phyloP scores from a whole-genome alignment of 2,329 filamentous ascomycete species.

The Alternaria brassicicola region DNA sequence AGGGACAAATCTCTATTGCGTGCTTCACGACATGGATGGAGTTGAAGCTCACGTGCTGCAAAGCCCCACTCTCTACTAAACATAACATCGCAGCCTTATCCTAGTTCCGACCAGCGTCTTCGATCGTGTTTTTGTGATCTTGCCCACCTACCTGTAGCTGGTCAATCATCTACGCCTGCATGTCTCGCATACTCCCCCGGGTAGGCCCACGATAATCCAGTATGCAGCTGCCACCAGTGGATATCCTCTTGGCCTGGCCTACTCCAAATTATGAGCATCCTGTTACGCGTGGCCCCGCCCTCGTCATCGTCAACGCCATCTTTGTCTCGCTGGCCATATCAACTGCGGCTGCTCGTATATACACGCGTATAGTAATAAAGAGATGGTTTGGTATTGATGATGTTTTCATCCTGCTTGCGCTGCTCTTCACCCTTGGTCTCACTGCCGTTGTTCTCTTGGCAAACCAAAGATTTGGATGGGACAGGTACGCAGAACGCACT shows the following conservation, averaged over 20 bases:
- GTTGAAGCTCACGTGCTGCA: slow-evolving; percentile 3
- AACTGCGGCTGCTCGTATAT: slow-evolving; percentile 48
- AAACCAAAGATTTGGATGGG: slow-evolving; percentile 51
- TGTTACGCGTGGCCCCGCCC: slow-evolving; percentile 46
- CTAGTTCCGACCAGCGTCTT: neutral
- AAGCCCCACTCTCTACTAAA: neutral
- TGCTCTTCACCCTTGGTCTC: slow-evolving; percentile 48
- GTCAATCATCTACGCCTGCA: slow-evolving; percentile 2
- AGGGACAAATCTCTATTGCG: slow-evolving; percentile 3
- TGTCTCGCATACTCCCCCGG: slow-evolving; percentile 9
- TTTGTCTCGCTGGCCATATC: slow-evolving; percentile 48
- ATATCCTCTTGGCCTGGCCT: slow-evolving; percentile 47
- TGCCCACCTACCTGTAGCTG: neutral
- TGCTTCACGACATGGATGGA: neutral
- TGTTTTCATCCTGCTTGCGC: slow-evolving; percentile 48
- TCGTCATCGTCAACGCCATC: slow-evolving; percentile 50
- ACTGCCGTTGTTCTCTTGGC: slow-evolving; percentile 51
- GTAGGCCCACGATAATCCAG: slow-evolving; percentile 14
- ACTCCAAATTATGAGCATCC: slow-evolving; percentile 51
- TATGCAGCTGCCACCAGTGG: slow-evolving; percentile 39
- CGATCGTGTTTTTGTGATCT: neutral
- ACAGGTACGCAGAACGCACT: neutral
- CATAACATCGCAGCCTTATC: slow-evolving; percentile 7
- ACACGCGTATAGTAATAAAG: slow-evolving; percentile 50
- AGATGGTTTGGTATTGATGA: slow-evolving; percentile 54